Percentiles rank a stretch among this genome's conserved stretches.
phyloP scores from a whole-genome alignment of 2,329 filamentous ascomycete genomes.

The Talaromyces albobiverticillius region DNA sequence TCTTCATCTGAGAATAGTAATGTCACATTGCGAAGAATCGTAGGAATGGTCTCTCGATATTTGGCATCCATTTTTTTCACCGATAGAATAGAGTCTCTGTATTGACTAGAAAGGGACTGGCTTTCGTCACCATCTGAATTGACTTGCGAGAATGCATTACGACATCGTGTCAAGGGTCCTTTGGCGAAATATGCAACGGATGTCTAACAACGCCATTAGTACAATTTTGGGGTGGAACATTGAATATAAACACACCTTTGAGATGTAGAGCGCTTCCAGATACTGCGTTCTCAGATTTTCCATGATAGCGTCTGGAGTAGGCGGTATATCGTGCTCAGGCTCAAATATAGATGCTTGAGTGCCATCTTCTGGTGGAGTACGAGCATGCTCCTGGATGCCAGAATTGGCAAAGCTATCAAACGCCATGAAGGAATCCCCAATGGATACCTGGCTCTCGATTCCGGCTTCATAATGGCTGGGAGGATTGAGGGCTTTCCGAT shows the following conservation, averaged over 20 bases:
- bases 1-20: conserved; percentile 38
- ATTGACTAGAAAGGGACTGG: conserved; percentile 34
- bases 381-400: not conserved
- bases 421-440: not conserved
- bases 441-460: conserved; percentile 1
- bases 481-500: not conserved
- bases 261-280: conserved; percentile 42
- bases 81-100: conserved; percentile 41
- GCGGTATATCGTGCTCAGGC: conserved; percentile 17
- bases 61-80: conserved; percentile 49
- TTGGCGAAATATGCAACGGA: conserved; percentile 53
- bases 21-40: conserved; percentile 36
- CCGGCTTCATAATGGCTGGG: not conserved
- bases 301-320: conserved; percentile 35
- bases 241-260: conserved; percentile 31
- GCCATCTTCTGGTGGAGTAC: conserved; percentile 19
- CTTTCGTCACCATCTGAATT: conserved; percentile 22
- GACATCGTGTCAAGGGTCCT: conserved; percentile 47
- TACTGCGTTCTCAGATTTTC: conserved; percentile 39
- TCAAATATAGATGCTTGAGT: conserved; percentile 17
- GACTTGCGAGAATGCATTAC: conserved; percentile 35
- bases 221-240: conserved; percentile 5
- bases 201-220: conserved; percentile 29
- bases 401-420: not conserved
- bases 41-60: conserved; percentile 44